Base-by-base conservation (phyloP, 106 monocot species). In the Triglochin maritima region DNA sequence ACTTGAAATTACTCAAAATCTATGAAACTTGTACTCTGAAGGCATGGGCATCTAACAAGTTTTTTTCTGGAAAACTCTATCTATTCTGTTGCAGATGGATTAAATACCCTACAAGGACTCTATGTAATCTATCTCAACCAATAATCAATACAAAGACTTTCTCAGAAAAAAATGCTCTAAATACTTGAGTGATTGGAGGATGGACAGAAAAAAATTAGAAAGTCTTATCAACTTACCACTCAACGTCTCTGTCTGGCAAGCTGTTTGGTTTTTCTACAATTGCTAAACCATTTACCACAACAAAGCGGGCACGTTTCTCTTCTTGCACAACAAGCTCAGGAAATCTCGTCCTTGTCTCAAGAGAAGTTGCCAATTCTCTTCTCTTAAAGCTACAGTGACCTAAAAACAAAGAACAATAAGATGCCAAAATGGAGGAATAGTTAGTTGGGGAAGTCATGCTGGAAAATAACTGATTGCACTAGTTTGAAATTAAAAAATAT, bases 351-450 rank as follows among this genome's bases (percentile, higher is more conserved):
- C 95, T 76, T 74, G 95, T 96, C 71, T 87, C 85, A 76, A 88
- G 78, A 74, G 90, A 96, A 62, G 87, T 96, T 44, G 95, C 95
- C 72, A 96, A 61, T 65, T 96, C 95, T 70, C 95, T 90, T 82
- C 95, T 83, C 79, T 74, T 96, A 79, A 88, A 90, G 62, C 76
- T 85, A 74, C 80, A 87, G 69, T 74, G 64, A 14, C 95, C 95
- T 96, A 61, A 16, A 60, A 17, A 67, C 11, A 16, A 70, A 13
- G 41, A 59, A 58, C 44, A 66, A 56, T 6, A 59, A 45, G 16
- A 57, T 12, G 50, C 6, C 52, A 52, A 52, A 11, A 8, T 52
- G 52, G 7, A 11, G 11, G 52, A 52, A 11, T 17, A 6, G 50
- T 50, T 16, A 17, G 52, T 10, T 4, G 9, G 11, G 3, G 9